These are phyloP conservation scores for Lodderomyces oxycetoniae DNA, from an alignment of 1,139 yeast genomes.

Conservation along the genomic window DNA sequence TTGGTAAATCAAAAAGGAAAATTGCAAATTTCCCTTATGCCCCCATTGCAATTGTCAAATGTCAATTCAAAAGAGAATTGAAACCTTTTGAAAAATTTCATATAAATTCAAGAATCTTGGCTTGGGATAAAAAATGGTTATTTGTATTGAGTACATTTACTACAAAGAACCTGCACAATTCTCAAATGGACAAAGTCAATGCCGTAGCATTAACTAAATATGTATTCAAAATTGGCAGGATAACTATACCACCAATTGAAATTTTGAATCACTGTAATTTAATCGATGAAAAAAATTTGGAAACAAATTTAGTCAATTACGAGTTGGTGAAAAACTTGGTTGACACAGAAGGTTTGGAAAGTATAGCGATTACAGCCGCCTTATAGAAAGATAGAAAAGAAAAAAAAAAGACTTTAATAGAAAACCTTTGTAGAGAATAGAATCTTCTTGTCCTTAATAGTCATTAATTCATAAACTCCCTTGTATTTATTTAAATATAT, in stretches of 20 bases:
- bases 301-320: slow-evolving; percentile 30
- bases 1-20: slow-evolving; percentile 28
- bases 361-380: slow-evolving; percentile 8
- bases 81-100: slow-evolving; percentile 57
- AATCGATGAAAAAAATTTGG: slow-evolving; percentile 47
- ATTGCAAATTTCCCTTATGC: slow-evolving; percentile 52
- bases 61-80: slow-evolving; percentile 69
- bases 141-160: slow-evolving; percentile 64
- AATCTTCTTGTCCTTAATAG: too few species aligned
- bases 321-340: slow-evolving; percentile 27
- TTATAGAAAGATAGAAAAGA: too few species aligned
- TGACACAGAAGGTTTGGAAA: slow-evolving; percentile 30
- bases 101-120: slow-evolving; percentile 56
- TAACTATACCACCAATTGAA: slow-evolving; percentile 63
- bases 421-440: slow-evolving; percentile 3
- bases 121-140: slow-evolving; percentile 90
- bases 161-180: slow-evolving; percentile 10
- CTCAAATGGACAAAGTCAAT: slow-evolving; percentile 27
- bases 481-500: slow-evolving; percentile 1
- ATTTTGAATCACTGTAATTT: slow-evolving; percentile 56
- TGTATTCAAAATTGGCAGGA: slow-evolving; percentile 69
- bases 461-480: background rate
- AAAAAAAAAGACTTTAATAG: slow-evolving; percentile 4
- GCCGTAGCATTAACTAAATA: slow-evolving; percentile 73
- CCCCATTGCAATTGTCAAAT: slow-evolving; percentile 73